These are phyloP conservation scores for Claviceps arundinis DNA, from an alignment of 2,329 filamentous ascomycete species.

Conservation along the genomic window DNA sequence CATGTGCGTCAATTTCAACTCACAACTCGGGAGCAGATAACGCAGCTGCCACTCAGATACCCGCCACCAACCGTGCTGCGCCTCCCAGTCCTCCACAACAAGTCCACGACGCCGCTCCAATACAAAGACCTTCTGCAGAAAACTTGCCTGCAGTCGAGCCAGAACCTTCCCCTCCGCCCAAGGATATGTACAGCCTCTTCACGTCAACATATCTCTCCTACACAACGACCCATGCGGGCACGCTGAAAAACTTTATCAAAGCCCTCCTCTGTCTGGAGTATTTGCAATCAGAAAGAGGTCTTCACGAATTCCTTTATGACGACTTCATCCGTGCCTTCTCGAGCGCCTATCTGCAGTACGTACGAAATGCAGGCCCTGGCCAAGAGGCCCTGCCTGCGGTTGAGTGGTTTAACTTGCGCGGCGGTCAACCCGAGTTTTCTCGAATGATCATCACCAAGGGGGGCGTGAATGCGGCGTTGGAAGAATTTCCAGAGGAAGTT, in stretches of 20 bases:
- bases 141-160: not conserved
- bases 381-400: conserved; percentile 23
- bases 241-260: conserved; percentile 27
- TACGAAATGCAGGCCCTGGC: conserved; percentile 13
- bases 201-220: conserved; percentile 31
- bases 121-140: not conserved
- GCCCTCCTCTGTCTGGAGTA: conserved; percentile 30
- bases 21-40: not conserved
- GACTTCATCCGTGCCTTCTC: conserved; percentile 37
- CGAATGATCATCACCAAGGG: conserved; percentile 20
- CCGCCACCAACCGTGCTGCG: not conserved
- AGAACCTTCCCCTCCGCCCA: not conserved
- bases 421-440: conserved; percentile 16
- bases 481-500: conserved; percentile 21
- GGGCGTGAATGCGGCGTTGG: conserved; percentile 22
- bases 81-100: not conserved
- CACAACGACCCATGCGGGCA: conserved; percentile 23
- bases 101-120: not conserved
- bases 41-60: not conserved
- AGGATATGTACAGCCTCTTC: conserved; percentile 24
- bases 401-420: conserved; percentile 27
- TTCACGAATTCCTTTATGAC: conserved; percentile 35
- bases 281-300: conserved; percentile 18
- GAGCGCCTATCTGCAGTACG: conserved; percentile 28
- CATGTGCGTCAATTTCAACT: conserved; percentile 5